Conservation (phyloP, 1,284 basidiomycete genomes). For the Ganoderma resinaceum region DNA sequence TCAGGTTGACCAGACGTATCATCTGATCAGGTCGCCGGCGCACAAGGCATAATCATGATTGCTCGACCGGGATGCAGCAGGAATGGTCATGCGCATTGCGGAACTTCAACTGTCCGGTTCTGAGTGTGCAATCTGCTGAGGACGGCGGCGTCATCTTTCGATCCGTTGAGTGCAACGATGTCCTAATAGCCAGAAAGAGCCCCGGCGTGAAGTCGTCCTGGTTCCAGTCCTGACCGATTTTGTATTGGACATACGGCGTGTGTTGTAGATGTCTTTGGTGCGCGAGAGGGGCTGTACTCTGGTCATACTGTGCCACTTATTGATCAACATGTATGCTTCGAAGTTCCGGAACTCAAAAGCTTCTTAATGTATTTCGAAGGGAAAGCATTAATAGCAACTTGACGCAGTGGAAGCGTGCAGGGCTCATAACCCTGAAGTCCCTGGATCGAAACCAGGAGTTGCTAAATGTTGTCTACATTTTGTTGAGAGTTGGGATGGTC, state of each 20-base stretch:
- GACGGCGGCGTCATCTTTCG: not conserved
- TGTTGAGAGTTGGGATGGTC: too few relatives aligned
- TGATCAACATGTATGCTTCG: too few relatives aligned
- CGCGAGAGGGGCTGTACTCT: too few relatives aligned
- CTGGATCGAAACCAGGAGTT: conserved; percentile 18
- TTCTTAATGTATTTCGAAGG: too few relatives aligned
- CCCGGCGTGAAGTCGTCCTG: too few relatives aligned
- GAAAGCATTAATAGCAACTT: not conserved
- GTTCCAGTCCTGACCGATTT: too few relatives aligned
- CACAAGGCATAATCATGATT: not conserved
- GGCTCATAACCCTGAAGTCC: conserved; percentile 17
- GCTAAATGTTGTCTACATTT: not conserved
- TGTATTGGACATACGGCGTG: too few relatives aligned
- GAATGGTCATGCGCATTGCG: not conserved
- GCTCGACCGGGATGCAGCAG: not conserved
- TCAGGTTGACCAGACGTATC: not conserved
- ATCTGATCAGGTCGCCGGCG: not conserved
- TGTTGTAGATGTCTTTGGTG: too few relatives aligned
- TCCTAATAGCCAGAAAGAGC: too few relatives aligned
- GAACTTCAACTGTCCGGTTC: not conserved
- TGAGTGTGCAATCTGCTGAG: not conserved
- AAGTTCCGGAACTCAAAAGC: too few relatives aligned
- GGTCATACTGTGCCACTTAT: too few relatives aligned
- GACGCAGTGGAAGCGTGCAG: conserved; percentile 17
- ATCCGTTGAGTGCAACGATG: too few relatives aligned